These are phyloP conservation scores for Tetrapyrgos nigripes DNA, from an alignment of 1,284 basidiomycete genomes.

Conservation along the genomic window DNA sequence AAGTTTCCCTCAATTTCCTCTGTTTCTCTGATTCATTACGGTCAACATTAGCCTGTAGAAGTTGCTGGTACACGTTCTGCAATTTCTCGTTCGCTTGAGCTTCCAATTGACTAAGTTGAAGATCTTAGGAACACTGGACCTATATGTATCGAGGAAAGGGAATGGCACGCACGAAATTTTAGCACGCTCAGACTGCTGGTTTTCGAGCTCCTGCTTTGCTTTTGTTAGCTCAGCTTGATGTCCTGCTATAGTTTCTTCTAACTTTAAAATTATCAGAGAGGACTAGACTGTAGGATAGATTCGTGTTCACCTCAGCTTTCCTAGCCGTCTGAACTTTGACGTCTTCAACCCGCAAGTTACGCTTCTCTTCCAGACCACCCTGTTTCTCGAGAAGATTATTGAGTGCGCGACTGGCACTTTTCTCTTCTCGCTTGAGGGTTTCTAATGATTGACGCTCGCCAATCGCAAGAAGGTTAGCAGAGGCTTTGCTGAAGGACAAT, in stretches of 20 bases:
- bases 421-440: constrained; percentile 83
- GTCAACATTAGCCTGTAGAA: constrained; percentile 89
- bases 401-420: constrained; percentile 72
- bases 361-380: constrained; percentile 69
- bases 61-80: constrained; percentile 81
- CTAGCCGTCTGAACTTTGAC: constrained; percentile 58
- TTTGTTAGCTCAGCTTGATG: constrained; percentile 61
- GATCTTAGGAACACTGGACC: constrained; percentile 7
- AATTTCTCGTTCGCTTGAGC: constrained; percentile 93
- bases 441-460: constrained; percentile 90
- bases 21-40: constrained; percentile 89
- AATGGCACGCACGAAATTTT: constrained; percentile 64
- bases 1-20: constrained; percentile 83
- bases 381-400: constrained; percentile 73
- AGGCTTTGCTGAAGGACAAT: constrained; percentile 65
- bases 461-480: constrained; percentile 80
- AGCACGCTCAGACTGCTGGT: constrained; percentile 76
- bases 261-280: constrained; percentile 43
- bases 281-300: not conserved
- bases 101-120: constrained; percentile 76
- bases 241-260: constrained; percentile 63
- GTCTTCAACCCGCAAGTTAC: constrained; percentile 68
- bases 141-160: constrained; percentile 1
- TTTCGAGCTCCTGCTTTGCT: constrained; percentile 76
- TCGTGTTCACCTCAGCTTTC: constrained; percentile 59